Conservation (phyloP, 805 yeast species). For the Maudiozyma bulderi region DNA sequence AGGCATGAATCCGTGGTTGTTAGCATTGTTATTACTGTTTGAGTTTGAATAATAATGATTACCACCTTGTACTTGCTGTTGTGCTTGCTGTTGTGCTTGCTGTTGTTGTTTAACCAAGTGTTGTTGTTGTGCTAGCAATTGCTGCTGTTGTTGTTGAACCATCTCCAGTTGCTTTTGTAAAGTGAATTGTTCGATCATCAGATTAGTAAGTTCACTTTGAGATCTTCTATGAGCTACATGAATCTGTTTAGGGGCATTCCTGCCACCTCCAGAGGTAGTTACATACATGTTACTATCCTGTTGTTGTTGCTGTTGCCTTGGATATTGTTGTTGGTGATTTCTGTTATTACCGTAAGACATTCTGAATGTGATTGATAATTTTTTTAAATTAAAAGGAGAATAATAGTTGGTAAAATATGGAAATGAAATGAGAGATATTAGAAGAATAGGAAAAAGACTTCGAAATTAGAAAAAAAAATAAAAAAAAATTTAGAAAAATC, state of each 20-base stretch:
- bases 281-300: constrained; percentile 15
- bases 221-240: constrained; percentile 96
- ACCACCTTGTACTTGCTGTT: constrained; percentile 68
- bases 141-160: constrained; percentile 89
- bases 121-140: constrained; percentile 36
- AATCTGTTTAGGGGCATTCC: constrained; percentile 47
- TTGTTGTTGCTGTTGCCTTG: constrained; percentile 1
- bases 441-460: not conserved
- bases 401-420: too few species aligned
- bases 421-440: too few species aligned
- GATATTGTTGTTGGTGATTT: not conserved
- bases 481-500: too few species aligned
- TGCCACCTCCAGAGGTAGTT: constrained; percentile 27
- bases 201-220: constrained; percentile 86
- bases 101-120: constrained; percentile 69
- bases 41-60: constrained; percentile 33
- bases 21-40: constrained; percentile 8
- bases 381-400: too few species aligned
- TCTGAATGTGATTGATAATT: too few species aligned
- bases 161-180: constrained; percentile 87
- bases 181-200: constrained; percentile 82
- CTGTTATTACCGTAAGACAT: not conserved
- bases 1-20: constrained; percentile 9
- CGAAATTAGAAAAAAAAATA: not conserved
- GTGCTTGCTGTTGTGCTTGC: constrained; percentile 43